phyloP scores from a whole-genome alignment of 371 early-diverging fungal species.

The Mucor lusitanicus region DNA sequence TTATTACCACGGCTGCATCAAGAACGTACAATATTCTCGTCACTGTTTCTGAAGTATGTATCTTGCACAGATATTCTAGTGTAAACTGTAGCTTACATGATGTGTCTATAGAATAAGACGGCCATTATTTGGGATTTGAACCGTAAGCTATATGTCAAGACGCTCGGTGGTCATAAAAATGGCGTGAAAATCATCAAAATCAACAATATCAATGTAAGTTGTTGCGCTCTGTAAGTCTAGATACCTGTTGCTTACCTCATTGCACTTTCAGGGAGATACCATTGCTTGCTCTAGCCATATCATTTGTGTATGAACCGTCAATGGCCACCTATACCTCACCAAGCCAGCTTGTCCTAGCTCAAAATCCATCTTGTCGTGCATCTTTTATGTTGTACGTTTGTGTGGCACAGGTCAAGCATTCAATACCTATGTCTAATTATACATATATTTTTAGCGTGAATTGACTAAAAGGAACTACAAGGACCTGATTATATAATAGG shows the following conservation, averaged over 20 bases:
- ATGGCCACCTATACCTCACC: constrained; percentile 68
- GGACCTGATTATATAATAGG: constrained; percentile 62
- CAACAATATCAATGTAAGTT: constrained; percentile 59
- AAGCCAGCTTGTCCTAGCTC: constrained; percentile 58
- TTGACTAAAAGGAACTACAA: constrained; percentile 26
- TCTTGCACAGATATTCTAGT: background rate
- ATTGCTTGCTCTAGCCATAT: constrained; percentile 64
- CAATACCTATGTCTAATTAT: background rate
- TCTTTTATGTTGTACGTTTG: constrained; percentile 54
- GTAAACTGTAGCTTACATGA: background rate
- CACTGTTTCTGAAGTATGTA: constrained; percentile 63
- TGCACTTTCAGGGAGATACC: constrained; percentile 62
- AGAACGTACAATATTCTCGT: constrained; percentile 69
- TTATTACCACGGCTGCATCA: constrained; percentile 64
- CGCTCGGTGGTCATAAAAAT: constrained; percentile 59
- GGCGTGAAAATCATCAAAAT: constrained; percentile 58
- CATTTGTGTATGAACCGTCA: constrained; percentile 70
- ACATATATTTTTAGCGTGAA: too few relatives aligned
- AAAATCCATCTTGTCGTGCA: constrained; percentile 60
- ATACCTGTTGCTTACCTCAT: background rate
- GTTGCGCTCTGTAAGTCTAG: background rate
- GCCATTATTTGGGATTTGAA: constrained; percentile 81
- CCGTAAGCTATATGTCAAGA: constrained; percentile 65
- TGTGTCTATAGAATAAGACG: constrained; percentile 64
- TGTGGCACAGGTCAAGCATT: background rate